Evolutionary conservation across 2,329 filamentous ascomycete species (phyloP).

Genomic region (Aspergillus sp.): DNA sequence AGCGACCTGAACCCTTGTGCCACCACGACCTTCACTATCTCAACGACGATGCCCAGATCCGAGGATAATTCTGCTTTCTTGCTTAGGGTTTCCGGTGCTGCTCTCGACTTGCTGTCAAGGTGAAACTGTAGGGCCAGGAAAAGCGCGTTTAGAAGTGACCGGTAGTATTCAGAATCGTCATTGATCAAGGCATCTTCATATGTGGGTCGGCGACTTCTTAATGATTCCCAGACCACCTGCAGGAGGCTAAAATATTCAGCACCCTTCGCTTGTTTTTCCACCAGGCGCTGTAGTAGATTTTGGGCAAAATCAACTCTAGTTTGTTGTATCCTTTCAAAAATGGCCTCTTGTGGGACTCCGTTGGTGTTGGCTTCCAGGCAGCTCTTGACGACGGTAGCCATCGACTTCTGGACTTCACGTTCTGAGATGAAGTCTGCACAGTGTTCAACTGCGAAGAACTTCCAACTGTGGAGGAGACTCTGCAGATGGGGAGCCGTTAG

Average conservation of each 20-base stretch:
- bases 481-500: conserved; percentile 39
- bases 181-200: conserved; percentile 61
- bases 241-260: conserved; percentile 57
- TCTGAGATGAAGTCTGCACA: conserved; percentile 61
- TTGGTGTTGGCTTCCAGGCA: conserved; percentile 77
- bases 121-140: conserved; percentile 72
- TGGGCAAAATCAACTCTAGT: conserved; percentile 78
- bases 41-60: conserved; percentile 64
- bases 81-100: conserved; percentile 34
- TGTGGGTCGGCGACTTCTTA: conserved; percentile 54
- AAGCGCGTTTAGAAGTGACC: conserved; percentile 77
- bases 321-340: conserved; percentile 78
- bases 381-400: conserved; percentile 72
- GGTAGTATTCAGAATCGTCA: conserved; percentile 69
- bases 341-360: conserved; percentile 69
- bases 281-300: conserved; percentile 76
- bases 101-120: conserved; percentile 33
- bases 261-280: conserved; percentile 54
- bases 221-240: conserved; percentile 59
- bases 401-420: conserved; percentile 62
- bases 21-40: conserved; percentile 76
- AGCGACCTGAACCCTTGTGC: conserved; percentile 79
- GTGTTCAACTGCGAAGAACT: conserved; percentile 80
- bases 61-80: conserved; percentile 41
- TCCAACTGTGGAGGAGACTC: conserved; percentile 86